A percentile compares a stretch with the other conserved stretches of the same genome.
phyloP scores from a whole-genome alignment of 2,329 filamentous ascomycete species.

The Apiospora malaysiana region DNA sequence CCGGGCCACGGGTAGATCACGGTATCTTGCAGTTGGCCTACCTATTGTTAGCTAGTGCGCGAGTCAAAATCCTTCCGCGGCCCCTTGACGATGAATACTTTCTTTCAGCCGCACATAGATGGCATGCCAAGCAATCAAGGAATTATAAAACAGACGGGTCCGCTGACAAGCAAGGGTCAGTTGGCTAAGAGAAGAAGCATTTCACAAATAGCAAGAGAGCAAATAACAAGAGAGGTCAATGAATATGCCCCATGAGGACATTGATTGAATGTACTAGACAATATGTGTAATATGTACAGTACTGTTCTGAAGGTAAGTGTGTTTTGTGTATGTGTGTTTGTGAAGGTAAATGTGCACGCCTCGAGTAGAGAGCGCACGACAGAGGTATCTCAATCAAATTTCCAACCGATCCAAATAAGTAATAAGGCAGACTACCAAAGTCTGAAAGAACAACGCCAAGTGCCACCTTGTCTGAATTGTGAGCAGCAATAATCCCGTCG shows the following conservation, averaged over 20 bases:
- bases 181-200: neutral
- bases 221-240: neutral
- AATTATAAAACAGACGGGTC: neutral
- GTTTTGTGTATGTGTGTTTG: neutral
- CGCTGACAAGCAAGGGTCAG: neutral
- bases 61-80: conserved; percentile 6
- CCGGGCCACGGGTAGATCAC: neutral
- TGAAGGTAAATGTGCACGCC: conserved; percentile 1
- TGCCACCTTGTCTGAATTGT: neutral
- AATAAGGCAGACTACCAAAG: conserved; percentile 13
- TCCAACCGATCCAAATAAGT: conserved; percentile 17
- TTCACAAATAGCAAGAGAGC: neutral
- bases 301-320: neutral
- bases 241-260: too few species aligned
- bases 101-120: neutral
- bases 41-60: neutral
- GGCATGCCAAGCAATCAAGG: neutral
- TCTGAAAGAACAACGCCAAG: neutral
- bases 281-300: conserved; percentile 1
- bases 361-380: neutral
- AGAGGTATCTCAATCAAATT: conserved; percentile 16
- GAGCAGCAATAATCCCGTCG: conserved; percentile 1
- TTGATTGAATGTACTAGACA: conserved; percentile 18
- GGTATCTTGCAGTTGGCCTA: neutral
- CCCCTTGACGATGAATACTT: neutral